Evolutionary conservation across 805 yeast genomes (phyloP), one percentile per base, ranked within the genome.

Genomic region (Candida orba): DNA sequence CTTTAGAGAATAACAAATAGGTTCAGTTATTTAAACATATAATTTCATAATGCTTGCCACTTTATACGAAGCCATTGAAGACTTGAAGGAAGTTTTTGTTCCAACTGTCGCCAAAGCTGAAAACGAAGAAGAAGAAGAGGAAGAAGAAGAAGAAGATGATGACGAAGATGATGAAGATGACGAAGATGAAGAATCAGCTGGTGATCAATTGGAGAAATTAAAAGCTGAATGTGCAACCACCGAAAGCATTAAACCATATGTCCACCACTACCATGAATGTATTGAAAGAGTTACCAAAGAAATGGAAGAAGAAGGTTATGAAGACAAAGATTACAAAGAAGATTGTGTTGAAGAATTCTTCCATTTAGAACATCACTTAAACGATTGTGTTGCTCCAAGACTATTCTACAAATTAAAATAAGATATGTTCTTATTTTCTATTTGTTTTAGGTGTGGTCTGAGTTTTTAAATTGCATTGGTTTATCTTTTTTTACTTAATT

Each of bases 271-370:
- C 70, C 81, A 84, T 51, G 96, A 90, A 69, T 91, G 99, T 77
- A 81, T 81, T 47, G 97, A 86, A 71, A 88, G 97, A 74, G 98
- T 91, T 52, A 80, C 93, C 52, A 78, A 81, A 65, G 95, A 81
- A 57, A 76, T 73, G 73, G 87, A 89, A 71, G 90, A 86, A 62
- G 84, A 77, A 54, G 95, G 73, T 56, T 90, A 91, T 65, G 96
- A 69, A 25, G 81, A 84, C 46, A 77, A 76, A 58, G 80, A 73
- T 10, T 75, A 87, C 75, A 91, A 91, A 71, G 99, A 91, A 74
- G 97, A 91, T 71, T 91, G 99, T 76, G 84, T 91, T 50, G 98
- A 91, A 71, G 99, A 91, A 71, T 91, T 85, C 68, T 91, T 91
- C 88, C 98, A 93, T 71, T 75, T 90, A 65, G 88, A 88, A 67